Evolutionary conservation across 345 rosid species (phyloP).

Genomic region (Camelina laxa): DNA sequence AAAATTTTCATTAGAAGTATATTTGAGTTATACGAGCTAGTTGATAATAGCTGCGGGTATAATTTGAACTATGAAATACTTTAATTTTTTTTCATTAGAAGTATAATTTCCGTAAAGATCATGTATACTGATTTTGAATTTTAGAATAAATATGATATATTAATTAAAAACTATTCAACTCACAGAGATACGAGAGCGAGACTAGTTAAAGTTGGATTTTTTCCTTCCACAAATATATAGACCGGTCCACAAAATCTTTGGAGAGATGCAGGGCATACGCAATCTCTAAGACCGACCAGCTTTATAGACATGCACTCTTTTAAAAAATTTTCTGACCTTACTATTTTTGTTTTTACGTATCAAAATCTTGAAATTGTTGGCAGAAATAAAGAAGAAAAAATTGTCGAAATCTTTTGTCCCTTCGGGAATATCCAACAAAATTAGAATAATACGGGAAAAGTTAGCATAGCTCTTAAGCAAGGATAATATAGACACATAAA

Average conservation of each 20-base stretch:
- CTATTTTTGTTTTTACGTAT: neutral
- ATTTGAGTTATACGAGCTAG: neutral
- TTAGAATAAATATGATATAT: neutral
- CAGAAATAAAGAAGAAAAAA: neutral
- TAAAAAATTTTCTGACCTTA: constrained; percentile 14
- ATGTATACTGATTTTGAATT: neutral
- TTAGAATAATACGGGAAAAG: too few species aligned
- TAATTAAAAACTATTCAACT: neutral
- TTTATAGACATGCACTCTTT: constrained; percentile 2
- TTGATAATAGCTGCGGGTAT: neutral
- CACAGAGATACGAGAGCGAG: constrained; percentile 1
- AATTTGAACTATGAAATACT: too few species aligned
- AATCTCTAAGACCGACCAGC: constrained; percentile 17
- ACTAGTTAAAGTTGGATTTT: constrained; percentile 19
- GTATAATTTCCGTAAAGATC: neutral
- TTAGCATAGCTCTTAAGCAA: neutral
- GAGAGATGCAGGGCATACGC: constrained; percentile 23
- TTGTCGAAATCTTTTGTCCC: neutral
- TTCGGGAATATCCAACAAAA: neutral
- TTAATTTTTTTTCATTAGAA: neutral
- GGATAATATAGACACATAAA: neutral
- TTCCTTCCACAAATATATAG: constrained; percentile 20
- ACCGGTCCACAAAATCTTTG: constrained; percentile 32
- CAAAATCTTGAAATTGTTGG: constrained; percentile 1
- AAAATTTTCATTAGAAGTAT: neutral